These are phyloP conservation scores for Planoprotostelium fungivorum DNA, from an alignment of 78 protist genomes.

Conservation along the genomic window DNA sequence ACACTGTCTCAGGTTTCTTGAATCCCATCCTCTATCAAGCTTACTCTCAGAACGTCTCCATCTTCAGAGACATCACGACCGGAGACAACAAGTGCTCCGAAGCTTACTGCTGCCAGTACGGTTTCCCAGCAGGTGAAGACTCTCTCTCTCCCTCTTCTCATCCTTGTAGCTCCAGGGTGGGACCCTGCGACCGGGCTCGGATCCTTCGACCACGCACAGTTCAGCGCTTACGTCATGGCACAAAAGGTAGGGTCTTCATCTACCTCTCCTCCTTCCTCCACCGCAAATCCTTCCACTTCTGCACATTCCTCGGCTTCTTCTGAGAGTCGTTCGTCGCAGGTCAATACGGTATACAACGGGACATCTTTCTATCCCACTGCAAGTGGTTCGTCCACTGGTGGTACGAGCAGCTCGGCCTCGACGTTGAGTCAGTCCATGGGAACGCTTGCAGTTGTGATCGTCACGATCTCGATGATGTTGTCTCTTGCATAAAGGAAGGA, in stretches of 20 bases:
- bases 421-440: too few relatives aligned
- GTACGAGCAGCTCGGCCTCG: too few relatives aligned
- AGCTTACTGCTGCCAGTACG: conserved; percentile 53
- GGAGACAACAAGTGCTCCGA: conserved; percentile 57
- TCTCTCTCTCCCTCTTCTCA: not conserved
- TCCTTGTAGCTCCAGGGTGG: conserved; percentile 31
- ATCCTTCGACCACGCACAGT: not conserved
- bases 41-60: conserved; percentile 15
- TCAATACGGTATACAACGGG: too few relatives aligned
- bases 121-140: conserved; percentile 21
- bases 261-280: too few relatives aligned
- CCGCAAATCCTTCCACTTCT: too few relatives aligned
- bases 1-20: conserved; percentile 41
- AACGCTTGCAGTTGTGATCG: too few relatives aligned
- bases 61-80: conserved; percentile 61
- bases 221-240: not conserved
- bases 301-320: too few relatives aligned
- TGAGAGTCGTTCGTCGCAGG: too few relatives aligned
- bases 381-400: too few relatives aligned
- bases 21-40: conserved; percentile 68
- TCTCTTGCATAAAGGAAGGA: too few relatives aligned
- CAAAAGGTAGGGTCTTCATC: not conserved
- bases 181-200: conserved; percentile 60
- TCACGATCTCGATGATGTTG: too few relatives aligned
- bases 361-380: too few relatives aligned